These are phyloP conservation scores for Musa acuminata DNA, from an alignment of 176 grass and related monocot genomes.

Conservation along the genomic window DNA sequence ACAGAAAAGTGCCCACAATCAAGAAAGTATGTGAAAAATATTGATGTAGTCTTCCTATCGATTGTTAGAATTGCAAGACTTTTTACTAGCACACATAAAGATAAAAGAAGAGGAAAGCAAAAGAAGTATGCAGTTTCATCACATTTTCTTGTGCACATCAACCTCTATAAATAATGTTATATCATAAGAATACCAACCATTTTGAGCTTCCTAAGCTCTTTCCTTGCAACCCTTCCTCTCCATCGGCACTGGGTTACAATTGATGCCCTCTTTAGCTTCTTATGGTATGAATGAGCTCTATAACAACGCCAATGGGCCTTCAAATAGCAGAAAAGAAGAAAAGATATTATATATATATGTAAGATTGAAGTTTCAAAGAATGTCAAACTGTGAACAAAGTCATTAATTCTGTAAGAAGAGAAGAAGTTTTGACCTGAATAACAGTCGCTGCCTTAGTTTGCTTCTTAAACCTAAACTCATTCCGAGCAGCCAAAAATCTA, in stretches of 20 bases:
- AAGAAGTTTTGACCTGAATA: slow-evolving; percentile 55
- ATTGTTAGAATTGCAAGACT: background rate
- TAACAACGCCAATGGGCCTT: slow-evolving; percentile 78
- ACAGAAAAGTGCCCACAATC: background rate
- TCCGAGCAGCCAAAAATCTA: slow-evolving; percentile 77
- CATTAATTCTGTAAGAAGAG: slow-evolving; percentile 5
- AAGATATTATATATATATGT: slow-evolving; percentile 16
- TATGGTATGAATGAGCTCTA: slow-evolving; percentile 62
- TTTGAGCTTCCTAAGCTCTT: slow-evolving; percentile 95
- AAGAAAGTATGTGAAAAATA: background rate
- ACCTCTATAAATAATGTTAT: slow-evolving; percentile 13
- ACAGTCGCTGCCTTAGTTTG: slow-evolving; percentile 58
- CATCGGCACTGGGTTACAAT: slow-evolving; percentile 93
- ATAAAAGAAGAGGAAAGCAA: background rate
- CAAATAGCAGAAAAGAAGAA: slow-evolving; percentile 10
- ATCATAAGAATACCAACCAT: slow-evolving; percentile 44
- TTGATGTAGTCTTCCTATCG: background rate
- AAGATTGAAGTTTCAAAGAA: slow-evolving; percentile 5
- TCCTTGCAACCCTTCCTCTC: slow-evolving; percentile 82
- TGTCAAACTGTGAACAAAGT: slow-evolving; percentile 1
- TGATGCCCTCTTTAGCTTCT: slow-evolving; percentile 60
- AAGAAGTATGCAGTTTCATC: background rate
- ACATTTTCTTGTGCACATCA: slow-evolving; percentile 5
- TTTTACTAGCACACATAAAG: background rate
- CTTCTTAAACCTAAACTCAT: slow-evolving; percentile 69